These are phyloP conservation scores for Coemansia guatemalensis DNA, from an alignment of 192 early-diverging fungal genomes.

Conservation along the genomic window DNA sequence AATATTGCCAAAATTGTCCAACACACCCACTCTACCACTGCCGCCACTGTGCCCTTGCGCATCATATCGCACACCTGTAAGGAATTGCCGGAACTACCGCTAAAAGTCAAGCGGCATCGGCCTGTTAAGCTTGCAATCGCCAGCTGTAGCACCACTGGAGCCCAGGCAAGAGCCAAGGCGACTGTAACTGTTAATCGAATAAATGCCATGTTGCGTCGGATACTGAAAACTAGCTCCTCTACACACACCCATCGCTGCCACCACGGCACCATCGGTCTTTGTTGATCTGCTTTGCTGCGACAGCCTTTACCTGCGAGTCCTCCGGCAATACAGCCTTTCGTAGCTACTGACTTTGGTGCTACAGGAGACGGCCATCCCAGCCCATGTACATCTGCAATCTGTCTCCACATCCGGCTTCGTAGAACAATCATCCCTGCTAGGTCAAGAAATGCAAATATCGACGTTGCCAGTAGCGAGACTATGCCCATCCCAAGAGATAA, in stretches of 20 bases:
- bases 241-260: slow-evolving; percentile 39
- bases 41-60: slow-evolving; percentile 2
- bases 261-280: slow-evolving; percentile 14
- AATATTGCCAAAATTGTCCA: background rate
- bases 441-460: slow-evolving; percentile 33
- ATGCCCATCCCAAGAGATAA: slow-evolving; percentile 15
- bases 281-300: slow-evolving; percentile 2
- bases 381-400: slow-evolving; percentile 15
- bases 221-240: slow-evolving; percentile 28
- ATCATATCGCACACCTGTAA: slow-evolving; percentile 1
- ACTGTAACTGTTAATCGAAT: slow-evolving; percentile 25
- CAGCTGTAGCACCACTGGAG: slow-evolving; percentile 30
- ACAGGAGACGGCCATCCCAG: slow-evolving; percentile 22
- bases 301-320: slow-evolving; percentile 7
- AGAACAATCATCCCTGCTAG: slow-evolving; percentile 38
- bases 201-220: slow-evolving; percentile 36
- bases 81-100: background rate
- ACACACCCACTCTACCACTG: background rate
- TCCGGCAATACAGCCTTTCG: background rate
- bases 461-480: slow-evolving; percentile 10
- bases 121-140: slow-evolving; percentile 29
- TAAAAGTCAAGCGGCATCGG: slow-evolving; percentile 19
- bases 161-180: slow-evolving; percentile 27
- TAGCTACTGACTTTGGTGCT: background rate
- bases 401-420: slow-evolving; percentile 44